phyloP scores from a whole-genome alignment of 208 protist species.

The Acanthamoeba lenticulata region DNA sequence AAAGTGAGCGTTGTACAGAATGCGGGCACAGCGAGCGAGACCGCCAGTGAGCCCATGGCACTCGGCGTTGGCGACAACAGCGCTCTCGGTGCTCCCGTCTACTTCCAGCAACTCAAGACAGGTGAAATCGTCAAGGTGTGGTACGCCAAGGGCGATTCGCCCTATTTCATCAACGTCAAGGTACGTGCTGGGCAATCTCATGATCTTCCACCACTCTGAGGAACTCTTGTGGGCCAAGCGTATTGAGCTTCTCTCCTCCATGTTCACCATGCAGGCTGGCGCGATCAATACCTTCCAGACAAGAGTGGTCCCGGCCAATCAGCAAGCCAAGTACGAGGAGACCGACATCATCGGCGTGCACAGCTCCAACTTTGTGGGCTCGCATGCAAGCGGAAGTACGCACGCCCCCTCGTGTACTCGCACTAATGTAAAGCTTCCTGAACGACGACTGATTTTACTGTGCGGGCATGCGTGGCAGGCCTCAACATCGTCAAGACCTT shows the following conservation, averaged over 20 bases:
- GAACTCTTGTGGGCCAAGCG: not conserved
- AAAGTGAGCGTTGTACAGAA: conserved; percentile 68
- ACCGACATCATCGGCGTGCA: conserved; percentile 68
- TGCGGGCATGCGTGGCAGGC: too few species aligned
- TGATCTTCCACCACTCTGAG: not conserved
- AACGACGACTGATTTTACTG: too few species aligned
- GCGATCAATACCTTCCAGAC: not conserved
- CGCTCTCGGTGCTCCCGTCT: conserved; percentile 72
- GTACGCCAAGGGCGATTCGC: conserved; percentile 60
- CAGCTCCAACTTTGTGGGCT: conserved; percentile 39
- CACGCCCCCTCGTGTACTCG: not conserved
- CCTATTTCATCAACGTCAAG: conserved; percentile 74
- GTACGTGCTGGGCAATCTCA: conserved; percentile 25
- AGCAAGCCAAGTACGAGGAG: conserved; percentile 13
- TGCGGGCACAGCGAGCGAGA: not conserved
- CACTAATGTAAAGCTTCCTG: too few species aligned
- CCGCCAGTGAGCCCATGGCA: not conserved
- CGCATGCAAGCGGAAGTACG: not conserved
- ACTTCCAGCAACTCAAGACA: conserved; percentile 68
- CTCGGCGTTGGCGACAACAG: not conserved
- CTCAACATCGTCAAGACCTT: conserved; percentile 68
- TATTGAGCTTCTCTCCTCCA: not conserved
- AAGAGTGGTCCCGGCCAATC: not conserved
- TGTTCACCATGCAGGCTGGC: not conserved
- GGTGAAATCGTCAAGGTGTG: conserved; percentile 71